These are phyloP conservation scores for Rhododendron henanense DNA, from an alignment of 148 eudicot species.

Conservation along the genomic window DNA sequence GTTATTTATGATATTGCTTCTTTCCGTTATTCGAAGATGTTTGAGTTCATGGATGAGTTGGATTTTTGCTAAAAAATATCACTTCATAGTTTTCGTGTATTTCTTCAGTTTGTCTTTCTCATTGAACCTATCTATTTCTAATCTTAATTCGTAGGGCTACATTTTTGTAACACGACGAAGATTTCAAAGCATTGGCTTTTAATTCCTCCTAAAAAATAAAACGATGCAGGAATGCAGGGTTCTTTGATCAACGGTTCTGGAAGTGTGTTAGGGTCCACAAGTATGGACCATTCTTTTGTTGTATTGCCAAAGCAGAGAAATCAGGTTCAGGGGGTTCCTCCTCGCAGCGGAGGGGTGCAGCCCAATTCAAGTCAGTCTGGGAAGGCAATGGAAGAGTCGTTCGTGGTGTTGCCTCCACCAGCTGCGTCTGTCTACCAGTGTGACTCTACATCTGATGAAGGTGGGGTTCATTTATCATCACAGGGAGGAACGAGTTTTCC, in stretches of 20 bases:
- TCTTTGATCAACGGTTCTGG: slow-evolving; percentile 66
- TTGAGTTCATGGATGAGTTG: background rate
- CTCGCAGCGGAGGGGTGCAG: slow-evolving; percentile 51
- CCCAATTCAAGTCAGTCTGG: slow-evolving; percentile 55
- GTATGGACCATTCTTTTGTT: slow-evolving; percentile 91
- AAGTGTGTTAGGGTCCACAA: slow-evolving; percentile 68
- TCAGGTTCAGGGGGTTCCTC: slow-evolving; percentile 57
- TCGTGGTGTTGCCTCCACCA: slow-evolving; percentile 94
- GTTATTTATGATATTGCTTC: background rate
- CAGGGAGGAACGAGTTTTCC: slow-evolving; percentile 49
- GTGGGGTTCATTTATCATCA: slow-evolving; percentile 42
- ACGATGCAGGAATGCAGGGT: slow-evolving; percentile 71
- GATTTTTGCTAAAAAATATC: background rate
- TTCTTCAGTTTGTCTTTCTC: background rate
- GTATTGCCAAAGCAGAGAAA: slow-evolving; percentile 81
- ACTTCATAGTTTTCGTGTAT: background rate
- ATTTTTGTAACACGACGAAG: too few relatives aligned
- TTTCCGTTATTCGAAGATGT: background rate
- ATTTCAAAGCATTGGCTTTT: background rate
- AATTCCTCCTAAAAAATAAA: background rate
- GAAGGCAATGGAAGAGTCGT: slow-evolving; percentile 90
- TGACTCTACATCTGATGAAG: slow-evolving; percentile 62
- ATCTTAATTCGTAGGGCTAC: background rate
- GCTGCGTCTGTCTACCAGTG: slow-evolving; percentile 86
- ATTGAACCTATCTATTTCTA: too few relatives aligned